Evolutionary conservation across 345 rosid species (phyloP).

Genomic region (Arabidopsis suecica): DNA sequence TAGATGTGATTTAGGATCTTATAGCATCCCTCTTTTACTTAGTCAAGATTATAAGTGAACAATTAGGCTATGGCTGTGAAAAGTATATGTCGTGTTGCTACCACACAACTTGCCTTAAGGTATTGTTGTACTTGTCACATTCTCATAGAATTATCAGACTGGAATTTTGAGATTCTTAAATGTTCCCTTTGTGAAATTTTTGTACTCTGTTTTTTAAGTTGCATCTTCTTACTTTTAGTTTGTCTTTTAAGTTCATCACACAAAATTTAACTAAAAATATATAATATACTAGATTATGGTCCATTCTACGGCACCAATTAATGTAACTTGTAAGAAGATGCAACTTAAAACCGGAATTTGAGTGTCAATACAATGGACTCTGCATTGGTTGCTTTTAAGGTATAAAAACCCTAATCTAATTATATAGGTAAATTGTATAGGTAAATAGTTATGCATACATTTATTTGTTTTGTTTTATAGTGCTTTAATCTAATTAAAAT

Average conservation of each 20-base stretch:
- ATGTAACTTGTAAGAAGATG: too few relatives aligned
- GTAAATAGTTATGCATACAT: too few relatives aligned
- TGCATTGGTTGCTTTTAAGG: background rate
- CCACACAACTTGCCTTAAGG: slow-evolving; percentile 21
- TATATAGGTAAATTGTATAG: background rate
- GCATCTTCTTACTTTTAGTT: too few relatives aligned
- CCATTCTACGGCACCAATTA: too few relatives aligned
- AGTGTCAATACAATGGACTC: background rate
- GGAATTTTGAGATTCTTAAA: slow-evolving; percentile 27
- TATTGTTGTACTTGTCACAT: slow-evolving; percentile 29
- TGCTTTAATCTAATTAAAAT: too few relatives aligned
- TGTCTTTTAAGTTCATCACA: too few relatives aligned
- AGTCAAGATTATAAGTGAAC: slow-evolving; percentile 29
- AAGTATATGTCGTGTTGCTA: slow-evolving; percentile 13
- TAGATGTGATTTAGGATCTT: slow-evolving; percentile 37
- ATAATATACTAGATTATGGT: too few relatives aligned
- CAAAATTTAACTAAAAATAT: too few relatives aligned
- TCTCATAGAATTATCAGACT: slow-evolving; percentile 23
- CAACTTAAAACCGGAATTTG: background rate
- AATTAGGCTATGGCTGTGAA: slow-evolving; percentile 24
- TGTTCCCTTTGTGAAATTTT: slow-evolving; percentile 11
- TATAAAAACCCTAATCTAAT: background rate
- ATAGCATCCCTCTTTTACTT: slow-evolving; percentile 12
- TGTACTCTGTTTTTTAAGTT: background rate
- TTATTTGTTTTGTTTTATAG: background rate